A percentile compares a stretch with the other conserved stretches of the same genome.
Evolutionary conservation across 768 basidiomycete species (phyloP).

Genomic region (Termitomyces bulborhizus): DNA sequence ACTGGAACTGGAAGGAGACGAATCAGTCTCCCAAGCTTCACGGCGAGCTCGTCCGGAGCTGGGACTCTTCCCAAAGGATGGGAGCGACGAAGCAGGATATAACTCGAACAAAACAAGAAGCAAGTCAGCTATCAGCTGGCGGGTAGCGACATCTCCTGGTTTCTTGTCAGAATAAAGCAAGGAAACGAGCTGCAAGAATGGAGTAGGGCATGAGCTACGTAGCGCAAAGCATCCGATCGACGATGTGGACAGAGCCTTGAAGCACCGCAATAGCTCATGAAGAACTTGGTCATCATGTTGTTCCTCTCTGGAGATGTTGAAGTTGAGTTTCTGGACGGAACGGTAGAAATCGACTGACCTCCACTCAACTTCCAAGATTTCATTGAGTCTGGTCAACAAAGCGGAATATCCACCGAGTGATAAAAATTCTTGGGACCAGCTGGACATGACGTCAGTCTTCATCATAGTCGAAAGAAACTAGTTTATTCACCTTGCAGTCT

Average conservation of each 20-base stretch:
- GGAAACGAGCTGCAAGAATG: conserved; percentile 76
- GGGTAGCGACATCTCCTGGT: conserved; percentile 87
- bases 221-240: conserved; percentile 86
- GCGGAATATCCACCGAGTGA: conserved; percentile 80
- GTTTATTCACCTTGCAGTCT: conserved; percentile 66
- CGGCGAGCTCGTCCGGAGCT: conserved; percentile 25
- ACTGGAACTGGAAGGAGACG: conserved; percentile 30
- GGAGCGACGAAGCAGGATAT: conserved; percentile 68
- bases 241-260: conserved; percentile 90
- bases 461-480: not conserved
- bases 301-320: conserved; percentile 64
- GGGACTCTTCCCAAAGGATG: conserved; percentile 34
- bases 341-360: conserved; percentile 44
- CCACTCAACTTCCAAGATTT: conserved; percentile 95
- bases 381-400: conserved; percentile 77
- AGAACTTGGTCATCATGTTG: conserved; percentile 96
- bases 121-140: conserved; percentile 88
- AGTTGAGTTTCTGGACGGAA: not conserved
- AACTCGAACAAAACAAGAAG: conserved; percentile 85
- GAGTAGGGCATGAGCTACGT: conserved; percentile 82
- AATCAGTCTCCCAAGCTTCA: conserved; percentile 54
- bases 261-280: conserved; percentile 86
- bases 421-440: conserved; percentile 89
- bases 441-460: conserved; percentile 20
- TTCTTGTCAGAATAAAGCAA: conserved; percentile 97